Evolutionary conservation across 495 filamentous ascomycete genomes (phyloP), one percentile per base, ranked within the genome.

Genomic region (Xylona heveae): DNA sequence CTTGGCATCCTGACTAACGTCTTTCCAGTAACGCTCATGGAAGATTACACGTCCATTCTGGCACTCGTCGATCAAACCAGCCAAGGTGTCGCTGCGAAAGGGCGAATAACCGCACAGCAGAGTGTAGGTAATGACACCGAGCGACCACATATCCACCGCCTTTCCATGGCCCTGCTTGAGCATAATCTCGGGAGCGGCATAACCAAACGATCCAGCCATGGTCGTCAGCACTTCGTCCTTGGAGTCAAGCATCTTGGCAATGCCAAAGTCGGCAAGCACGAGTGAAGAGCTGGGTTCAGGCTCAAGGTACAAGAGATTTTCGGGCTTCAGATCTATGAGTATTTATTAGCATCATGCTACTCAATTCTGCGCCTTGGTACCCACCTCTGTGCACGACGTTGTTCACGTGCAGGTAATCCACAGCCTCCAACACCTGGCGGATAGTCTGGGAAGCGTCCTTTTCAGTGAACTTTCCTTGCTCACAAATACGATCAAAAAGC

Each of bases 91-190:
- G 39, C 79, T 81, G 34, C 88, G 74, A 71, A 95, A 99, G 19
- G 88, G 88, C 7, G 85, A 93, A 54, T 99, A 99, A 31, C 88
- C 88, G 54, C 88, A 99, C 24, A 99, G 78, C n/a, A 99, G 66
- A 10, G 90, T 95, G 57, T 99, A 99, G 19, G 90, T 95, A 47
- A 99, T 95, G 41, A 99, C 85, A 40, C 88, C 88, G 44, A 99
- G 61, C 6, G 85, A 94, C 88, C 88, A 99, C 79, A 99, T 90
- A 47, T 99, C 88, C 19, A 95, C 88, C n/a, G 88, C 78, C 51
- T 95, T 95, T 45, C 90, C 88, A 48, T 99, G 88, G 23, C 90
- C 88, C 42, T 79, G 68, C 60, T 93, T 94, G 30, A 93, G 61
- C 88, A 99, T 99, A 27, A 99, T 84, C 49, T 99, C 88, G 5